Evolutionary conservation across 2,329 filamentous ascomycete genomes (phyloP).

Genomic region (Colletotrichum chlorophyti): DNA sequence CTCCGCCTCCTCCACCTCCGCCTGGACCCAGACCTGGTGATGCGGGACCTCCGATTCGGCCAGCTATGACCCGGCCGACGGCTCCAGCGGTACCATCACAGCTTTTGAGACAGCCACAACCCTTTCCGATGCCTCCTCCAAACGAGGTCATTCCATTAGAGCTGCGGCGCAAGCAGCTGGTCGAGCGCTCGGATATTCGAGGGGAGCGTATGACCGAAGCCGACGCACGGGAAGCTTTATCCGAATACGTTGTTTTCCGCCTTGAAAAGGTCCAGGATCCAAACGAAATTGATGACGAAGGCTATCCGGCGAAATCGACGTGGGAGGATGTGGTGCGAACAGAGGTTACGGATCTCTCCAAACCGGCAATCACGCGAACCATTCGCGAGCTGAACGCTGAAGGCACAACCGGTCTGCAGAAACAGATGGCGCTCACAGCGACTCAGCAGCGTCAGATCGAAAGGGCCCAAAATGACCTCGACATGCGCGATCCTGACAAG

Average conservation of each 20-base stretch:
- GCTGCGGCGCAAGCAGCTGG: constrained; percentile 26
- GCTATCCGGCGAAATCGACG: constrained; percentile 38
- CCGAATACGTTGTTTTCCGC: constrained; percentile 47
- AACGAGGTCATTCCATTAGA: constrained; percentile 18
- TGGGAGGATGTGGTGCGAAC: constrained; percentile 48
- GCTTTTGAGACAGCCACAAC: background rate
- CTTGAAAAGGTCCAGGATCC: constrained; percentile 46
- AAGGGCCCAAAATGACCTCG: constrained; percentile 41
- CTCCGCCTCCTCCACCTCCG: constrained; percentile 6
- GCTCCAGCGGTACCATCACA: background rate
- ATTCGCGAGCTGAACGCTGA: constrained; percentile 45
- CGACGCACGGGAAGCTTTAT: constrained; percentile 46
- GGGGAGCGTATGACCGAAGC: constrained; percentile 43
- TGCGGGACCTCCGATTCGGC: background rate
- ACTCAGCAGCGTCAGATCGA: constrained; percentile 52
- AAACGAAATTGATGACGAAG: constrained; percentile 44
- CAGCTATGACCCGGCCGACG: background rate
- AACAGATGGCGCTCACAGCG: constrained; percentile 43
- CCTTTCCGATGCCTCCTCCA: constrained; percentile 12
- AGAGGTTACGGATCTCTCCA: constrained; percentile 44
- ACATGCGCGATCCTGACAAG: constrained; percentile 41
- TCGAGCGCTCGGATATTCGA: constrained; percentile 44
- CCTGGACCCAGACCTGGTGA: background rate
- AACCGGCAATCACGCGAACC: constrained; percentile 42
- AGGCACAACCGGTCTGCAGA: constrained; percentile 42